Base-by-base conservation (phyloP, 192 early-diverging fungal genomes). In the Chytriomyces sp. region DNA sequence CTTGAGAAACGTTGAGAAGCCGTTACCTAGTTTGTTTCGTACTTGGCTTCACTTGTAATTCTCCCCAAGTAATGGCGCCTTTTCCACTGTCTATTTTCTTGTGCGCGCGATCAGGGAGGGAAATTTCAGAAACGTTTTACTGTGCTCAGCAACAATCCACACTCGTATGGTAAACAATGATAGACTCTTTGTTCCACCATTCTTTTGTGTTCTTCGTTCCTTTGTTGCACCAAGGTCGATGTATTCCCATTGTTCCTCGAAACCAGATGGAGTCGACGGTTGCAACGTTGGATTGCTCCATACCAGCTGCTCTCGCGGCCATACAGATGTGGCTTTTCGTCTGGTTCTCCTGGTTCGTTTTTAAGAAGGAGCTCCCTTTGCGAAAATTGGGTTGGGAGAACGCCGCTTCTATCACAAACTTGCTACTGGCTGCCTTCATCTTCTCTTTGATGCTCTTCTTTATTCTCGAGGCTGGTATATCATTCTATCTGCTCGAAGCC, bases 1-100 rank as follows among this genome's bases (percentile, higher is more conserved):
- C 79, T 53, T 77, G 76, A 0, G 82, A 77, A 40, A 85, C 76
- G 59, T 83, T 79, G 74, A 86, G 80, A 36, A 84, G 65, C 34
- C 71, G 75, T 32, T n/a, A 41, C 22, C 38, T 19, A 25, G 31
- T 34, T 49, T 72, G 19, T 17, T 39, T 53, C 22, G 56, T 52
- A 25, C 71, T 44, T 30, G 59, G 28, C 4, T 61, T 69, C 3
- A 76, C 38, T 28, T 67, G 40, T 34, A 59, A 79, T 0, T 68
- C 55, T 26, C 75, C 28, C 1, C 32, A 22, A 0, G 76, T 60
- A 22, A 30, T 25, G 30, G 55, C 66, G 10, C 58, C 44, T 31
- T 44, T 10, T 54, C 31, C 36, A 7, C n/a, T 6, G 17, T 34
- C 14, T n/a, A 65, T 10, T 5, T 53, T 14, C 14, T 6, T 14